A percentile compares a stretch with the other conserved stretches of the same genome.
phyloP scores from a whole-genome alignment of 495 filamentous ascomycete genomes.

The Aspergillus ellipticus region DNA sequence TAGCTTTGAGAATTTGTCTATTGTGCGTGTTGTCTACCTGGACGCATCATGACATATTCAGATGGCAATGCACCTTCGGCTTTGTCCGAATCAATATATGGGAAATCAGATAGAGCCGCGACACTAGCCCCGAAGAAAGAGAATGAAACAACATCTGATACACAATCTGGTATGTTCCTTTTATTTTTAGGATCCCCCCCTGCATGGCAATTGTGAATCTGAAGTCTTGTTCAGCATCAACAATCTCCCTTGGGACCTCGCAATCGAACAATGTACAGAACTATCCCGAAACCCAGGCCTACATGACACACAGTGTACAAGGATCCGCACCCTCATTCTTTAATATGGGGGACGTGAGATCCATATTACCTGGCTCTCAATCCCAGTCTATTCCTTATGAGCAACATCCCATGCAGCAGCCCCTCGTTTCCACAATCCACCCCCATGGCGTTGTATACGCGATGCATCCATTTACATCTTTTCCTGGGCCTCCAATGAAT shows the following conservation, averaged over 20 bases:
- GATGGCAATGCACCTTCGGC: slow-evolving; percentile 35
- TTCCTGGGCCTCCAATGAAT: slow-evolving; percentile 22
- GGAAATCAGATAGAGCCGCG: slow-evolving; percentile 15
- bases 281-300: slow-evolving; percentile 19
- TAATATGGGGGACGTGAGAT: slow-evolving; percentile 46
- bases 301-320: slow-evolving; percentile 22
- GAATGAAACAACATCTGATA: slow-evolving; percentile 10
- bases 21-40: background rate
- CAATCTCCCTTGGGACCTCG: slow-evolving; percentile 12
- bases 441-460: slow-evolving; percentile 34
- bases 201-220: background rate
- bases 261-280: slow-evolving; percentile 22
- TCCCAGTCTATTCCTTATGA: slow-evolving; percentile 27
- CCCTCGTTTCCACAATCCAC: background rate
- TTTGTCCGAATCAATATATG: slow-evolving; percentile 21
- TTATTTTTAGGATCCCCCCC: background rate
- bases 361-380: slow-evolving; percentile 41
- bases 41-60: slow-evolving; percentile 17
- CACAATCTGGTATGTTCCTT: slow-evolving; percentile 25
- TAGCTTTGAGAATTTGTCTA: background rate
- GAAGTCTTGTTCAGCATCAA: slow-evolving; percentile 14
- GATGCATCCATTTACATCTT: slow-evolving; percentile 34
- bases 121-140: slow-evolving; percentile 15
- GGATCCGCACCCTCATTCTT: slow-evolving; percentile 29
- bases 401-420: slow-evolving; percentile 26